phyloP scores from a whole-genome alignment of 192 early-diverging fungal species.

The Coemansia sp. region DNA sequence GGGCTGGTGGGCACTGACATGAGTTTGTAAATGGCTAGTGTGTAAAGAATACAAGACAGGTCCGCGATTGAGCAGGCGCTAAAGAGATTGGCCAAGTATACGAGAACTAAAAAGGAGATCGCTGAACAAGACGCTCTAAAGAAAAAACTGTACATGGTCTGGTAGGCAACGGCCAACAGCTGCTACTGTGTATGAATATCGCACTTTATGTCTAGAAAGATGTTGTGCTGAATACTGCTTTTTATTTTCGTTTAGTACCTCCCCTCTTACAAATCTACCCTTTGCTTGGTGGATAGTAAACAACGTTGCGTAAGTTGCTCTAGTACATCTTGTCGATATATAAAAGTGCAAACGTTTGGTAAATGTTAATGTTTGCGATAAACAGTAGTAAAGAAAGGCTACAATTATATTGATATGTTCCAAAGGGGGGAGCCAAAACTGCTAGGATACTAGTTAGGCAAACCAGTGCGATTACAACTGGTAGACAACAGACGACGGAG shows the following conservation, averaged over 20 bases:
- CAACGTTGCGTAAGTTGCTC: not conserved
- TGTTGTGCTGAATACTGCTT: conserved; percentile 1
- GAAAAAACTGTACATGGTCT: not conserved
- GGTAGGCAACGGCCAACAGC: not conserved
- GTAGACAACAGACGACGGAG: not conserved
- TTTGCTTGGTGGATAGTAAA: not conserved
- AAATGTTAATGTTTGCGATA: not conserved
- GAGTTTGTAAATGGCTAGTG: not conserved
- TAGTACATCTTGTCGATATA: not conserved
- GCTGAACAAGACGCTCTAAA: not conserved
- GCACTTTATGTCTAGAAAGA: not conserved
- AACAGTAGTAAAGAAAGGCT: not conserved
- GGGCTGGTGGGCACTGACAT: conserved; percentile 2
- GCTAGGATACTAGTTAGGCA: not conserved
- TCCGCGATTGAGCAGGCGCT: not conserved
- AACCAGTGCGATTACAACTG: not conserved
- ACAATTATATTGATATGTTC: not conserved
- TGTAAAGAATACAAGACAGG: not conserved
- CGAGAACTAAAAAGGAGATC: not conserved
- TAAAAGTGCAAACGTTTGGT: not conserved
- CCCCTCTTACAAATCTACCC: not conserved
- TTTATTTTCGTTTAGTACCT: not conserved
- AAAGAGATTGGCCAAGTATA: not conserved
- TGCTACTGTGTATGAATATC: not conserved
- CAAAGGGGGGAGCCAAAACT: not conserved